A percentile compares a stretch with the other conserved stretches of the same genome.
Conservation (phyloP, 2,329 filamentous ascomycete genomes). For the Apiospora pterosperma region DNA sequence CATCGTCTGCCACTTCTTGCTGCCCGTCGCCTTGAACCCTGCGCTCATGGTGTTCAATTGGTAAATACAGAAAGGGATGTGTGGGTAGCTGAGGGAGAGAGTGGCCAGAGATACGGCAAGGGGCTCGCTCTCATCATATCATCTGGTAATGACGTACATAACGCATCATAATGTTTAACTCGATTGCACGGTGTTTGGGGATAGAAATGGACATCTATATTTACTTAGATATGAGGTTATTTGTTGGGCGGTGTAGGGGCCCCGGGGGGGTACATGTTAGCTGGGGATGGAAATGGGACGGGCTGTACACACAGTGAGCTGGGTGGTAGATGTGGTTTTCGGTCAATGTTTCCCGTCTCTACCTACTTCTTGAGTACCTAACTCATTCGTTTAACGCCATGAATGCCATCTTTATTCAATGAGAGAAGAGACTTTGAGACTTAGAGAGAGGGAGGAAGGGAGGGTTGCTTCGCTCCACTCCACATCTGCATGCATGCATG, state of each 20-base stretch:
- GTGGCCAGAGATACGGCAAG: neutral
- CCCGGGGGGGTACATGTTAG: neutral
- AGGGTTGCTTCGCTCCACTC: no score
- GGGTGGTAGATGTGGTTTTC: neutral
- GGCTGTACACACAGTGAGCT: neutral
- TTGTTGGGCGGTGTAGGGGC: neutral
- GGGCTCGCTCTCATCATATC: neutral
- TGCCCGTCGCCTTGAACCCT: slow-evolving; percentile 60
- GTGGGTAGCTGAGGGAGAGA: neutral
- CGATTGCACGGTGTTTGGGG: neutral
- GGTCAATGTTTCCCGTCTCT: neutral
- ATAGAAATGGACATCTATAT: neutral
- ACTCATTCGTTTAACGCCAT: neutral
- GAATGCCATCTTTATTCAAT: neutral
- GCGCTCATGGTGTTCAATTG: slow-evolving; percentile 62
- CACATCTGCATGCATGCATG: neutral
- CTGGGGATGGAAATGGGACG: neutral
- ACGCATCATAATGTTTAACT: slow-evolving; percentile 1
- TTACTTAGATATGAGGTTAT: neutral
- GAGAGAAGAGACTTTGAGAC: neutral
- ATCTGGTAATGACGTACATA: neutral
- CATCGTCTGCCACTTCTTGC: slow-evolving; percentile 51
- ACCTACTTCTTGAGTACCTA: neutral
- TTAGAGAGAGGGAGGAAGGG: no score
- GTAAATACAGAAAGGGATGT: slow-evolving; percentile 29